Conservation (phyloP, 371 early-diverging fungal species). For the Mortierella sp. region DNA sequence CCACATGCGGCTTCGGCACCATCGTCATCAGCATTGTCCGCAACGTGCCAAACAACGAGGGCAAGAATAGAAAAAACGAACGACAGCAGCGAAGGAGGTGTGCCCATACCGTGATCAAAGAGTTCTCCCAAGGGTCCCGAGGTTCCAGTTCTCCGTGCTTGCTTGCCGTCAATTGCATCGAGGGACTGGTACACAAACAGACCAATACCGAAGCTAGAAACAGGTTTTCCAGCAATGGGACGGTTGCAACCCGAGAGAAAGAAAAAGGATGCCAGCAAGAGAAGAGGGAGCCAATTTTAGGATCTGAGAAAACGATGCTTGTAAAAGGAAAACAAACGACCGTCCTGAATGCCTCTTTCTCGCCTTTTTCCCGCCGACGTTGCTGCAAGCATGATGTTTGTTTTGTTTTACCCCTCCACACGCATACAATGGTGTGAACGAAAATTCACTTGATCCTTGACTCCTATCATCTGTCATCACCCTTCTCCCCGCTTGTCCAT, state of each 20-base stretch:
- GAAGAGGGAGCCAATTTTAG: neutral
- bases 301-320: neutral
- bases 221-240: neutral
- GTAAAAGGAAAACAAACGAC: neutral
- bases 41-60: neutral
- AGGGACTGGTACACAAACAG: constrained; percentile 96
- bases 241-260: neutral
- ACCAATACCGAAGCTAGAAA: constrained; percentile 83
- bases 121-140: constrained; percentile 96
- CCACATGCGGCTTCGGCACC: constrained; percentile 3
- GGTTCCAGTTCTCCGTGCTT: constrained; percentile 94
- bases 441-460: neutral
- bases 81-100: neutral
- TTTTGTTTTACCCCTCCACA: neutral
- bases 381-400: neutral
- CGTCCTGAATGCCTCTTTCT: neutral
- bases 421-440: neutral
- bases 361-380: neutral
- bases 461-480: neutral
- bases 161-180: constrained; percentile 99
- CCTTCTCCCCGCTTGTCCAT: neutral
- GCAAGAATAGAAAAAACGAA: constrained; percentile 13
- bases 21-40: neutral
- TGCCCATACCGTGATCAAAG: constrained; percentile 84
- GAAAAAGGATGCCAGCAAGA: constrained; percentile 3